Base-by-base conservation (phyloP, 129 eudicot species). In the Tagetes erecta region DNA sequence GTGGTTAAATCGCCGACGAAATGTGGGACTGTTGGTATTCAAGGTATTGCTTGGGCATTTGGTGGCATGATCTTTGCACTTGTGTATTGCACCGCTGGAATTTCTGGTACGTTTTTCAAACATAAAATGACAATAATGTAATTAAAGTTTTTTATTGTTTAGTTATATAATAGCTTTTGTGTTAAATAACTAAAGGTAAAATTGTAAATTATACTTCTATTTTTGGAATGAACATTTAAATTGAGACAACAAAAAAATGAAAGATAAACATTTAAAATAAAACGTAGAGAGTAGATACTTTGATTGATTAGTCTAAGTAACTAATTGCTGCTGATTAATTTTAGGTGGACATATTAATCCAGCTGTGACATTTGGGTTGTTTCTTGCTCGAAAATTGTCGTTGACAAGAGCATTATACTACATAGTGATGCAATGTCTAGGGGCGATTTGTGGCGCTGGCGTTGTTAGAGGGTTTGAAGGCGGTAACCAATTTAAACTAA, bases 41-140 rank as follows among this genome's bases (percentile, higher is more conserved):
- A 91, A 64, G 95, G 97, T 47, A 91, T 91, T 55, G 95, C 97
- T 0, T 91, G 97, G 97, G 91, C 97, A 27, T 87, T 88, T 40
- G 97, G 97, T 7, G 97, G 97, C 75, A 91, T 88, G 95, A 91
- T 91, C 78, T 91, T 91, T 33, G 95, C 91, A 41, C 97, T 91
- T 33, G 97, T 91, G 49, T 91, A 91, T 69, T 91, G 97, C 81
- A 91, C 97, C 3, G 97, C 97, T 52, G 97, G 97, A 27, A 88
- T 91, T 45, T 91, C 97, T 11, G 97, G 97, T 88, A 55, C 20
- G 5, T 1, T 50, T 20, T 20, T 20, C 27, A 20, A 20, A 20
- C 27, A 20, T 20, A 20, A 20, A 20, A 20, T 20, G 27, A 20
- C 27, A 20, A 20, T 20, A 20, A 20, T 20, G 27, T 20, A 20